These are phyloP conservation scores for Sonneratia alba DNA, from an alignment of 345 rosid species.

Conservation along the genomic window DNA sequence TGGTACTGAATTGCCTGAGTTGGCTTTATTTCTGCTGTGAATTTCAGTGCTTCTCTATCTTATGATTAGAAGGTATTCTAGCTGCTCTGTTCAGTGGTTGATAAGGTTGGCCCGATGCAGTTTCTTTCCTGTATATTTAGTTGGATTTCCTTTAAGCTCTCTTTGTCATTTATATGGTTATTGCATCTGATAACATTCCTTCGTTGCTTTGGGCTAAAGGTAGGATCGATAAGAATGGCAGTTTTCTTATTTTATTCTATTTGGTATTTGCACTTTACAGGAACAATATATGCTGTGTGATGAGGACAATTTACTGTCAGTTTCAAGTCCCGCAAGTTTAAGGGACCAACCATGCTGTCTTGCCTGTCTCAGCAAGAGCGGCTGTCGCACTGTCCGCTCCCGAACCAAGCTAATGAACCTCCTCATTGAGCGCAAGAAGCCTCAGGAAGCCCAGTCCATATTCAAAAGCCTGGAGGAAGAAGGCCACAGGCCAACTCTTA, in stretches of 20 bases:
- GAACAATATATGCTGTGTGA: constrained; percentile 16
- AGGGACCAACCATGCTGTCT: constrained; percentile 35
- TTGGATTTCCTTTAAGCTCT: neutral
- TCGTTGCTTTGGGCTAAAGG: neutral
- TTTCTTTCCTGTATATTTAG: neutral
- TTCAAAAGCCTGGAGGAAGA: constrained; percentile 58
- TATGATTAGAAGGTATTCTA: neutral
- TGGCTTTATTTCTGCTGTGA: neutral
- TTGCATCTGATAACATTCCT: neutral
- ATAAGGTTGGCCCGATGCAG: neutral
- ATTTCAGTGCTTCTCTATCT: neutral
- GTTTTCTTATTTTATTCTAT: constrained; percentile 8
- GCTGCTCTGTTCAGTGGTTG: neutral
- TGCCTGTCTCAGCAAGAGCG: constrained; percentile 44
- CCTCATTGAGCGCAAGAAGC: constrained; percentile 62
- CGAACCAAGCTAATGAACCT: constrained; percentile 78
- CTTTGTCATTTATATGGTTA: neutral
- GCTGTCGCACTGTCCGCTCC: constrained; percentile 68
- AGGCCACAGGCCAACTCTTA: constrained; percentile 71
- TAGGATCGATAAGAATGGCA: neutral
- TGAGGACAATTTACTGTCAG: constrained; percentile 24
- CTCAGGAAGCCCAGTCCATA: constrained; percentile 62
- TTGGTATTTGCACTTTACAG: constrained; percentile 20
- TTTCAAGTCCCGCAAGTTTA: constrained; percentile 18
- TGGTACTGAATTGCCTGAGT: neutral